Base-by-base conservation (phyloP, 2,329 filamentous ascomycete species). In the Hymenoscyphus fraxineus region DNA sequence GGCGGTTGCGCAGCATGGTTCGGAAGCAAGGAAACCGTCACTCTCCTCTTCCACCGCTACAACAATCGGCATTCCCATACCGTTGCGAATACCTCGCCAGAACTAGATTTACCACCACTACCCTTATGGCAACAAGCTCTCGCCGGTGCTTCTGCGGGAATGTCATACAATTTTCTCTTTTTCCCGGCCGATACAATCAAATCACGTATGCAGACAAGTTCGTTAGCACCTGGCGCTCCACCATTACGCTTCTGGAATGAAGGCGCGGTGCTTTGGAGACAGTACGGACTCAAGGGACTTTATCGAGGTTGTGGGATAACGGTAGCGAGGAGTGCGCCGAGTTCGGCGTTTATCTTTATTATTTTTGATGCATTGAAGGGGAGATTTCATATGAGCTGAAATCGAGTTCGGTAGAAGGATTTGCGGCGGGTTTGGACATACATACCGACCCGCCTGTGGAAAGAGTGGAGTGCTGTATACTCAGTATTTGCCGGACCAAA, bases 141-240 rank as follows among this genome's bases (percentile, higher is more conserved):
- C 22, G 91, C 93, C 1, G 94, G 94, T 54, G 94, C 94, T 2
- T 86, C 88, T 7, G 95, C 94, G 3, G 95, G 95, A 61, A 91
- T 97, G 80, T 88, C 88, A 41, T 99, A 99, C 80, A 99, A 99
- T 76, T 98, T 98, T 75, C 80, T 96, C 27, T 97, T 98, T 81
- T 99, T 95, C 76, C 95, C 95, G 0, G 95, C 95, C 59, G 95
- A 99, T 76, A 99, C 95, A 0, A 90, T 99, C 80, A 99, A 99
- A 80, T 96, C 91, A 19, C 88, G 94, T 58, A 97, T 99, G 88
- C 95, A 99, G 79, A 99, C 95, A 0, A 85, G 90, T 61, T 89
- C 93, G 5, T 81, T 92, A 55, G 58, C 64, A 12, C 65, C 62
- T 0, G 65, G 83, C 39, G 80, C 78, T 13, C 71, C 81, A 9